phyloP scores from a whole-genome alignment of 2,329 filamentous ascomycete species.

The Trichoderma aggressivum region DNA sequence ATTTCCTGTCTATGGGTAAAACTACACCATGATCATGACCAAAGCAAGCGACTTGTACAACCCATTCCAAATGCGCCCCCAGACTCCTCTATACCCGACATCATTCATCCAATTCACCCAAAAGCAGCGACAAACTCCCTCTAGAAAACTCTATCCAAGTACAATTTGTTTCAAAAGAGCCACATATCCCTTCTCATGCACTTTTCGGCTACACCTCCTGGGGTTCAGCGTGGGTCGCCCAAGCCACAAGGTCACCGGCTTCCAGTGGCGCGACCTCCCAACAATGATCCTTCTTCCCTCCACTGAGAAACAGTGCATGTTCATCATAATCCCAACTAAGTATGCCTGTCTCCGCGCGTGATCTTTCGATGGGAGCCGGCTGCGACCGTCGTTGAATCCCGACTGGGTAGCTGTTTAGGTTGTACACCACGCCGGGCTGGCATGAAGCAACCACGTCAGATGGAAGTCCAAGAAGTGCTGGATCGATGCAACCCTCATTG shows the following conservation, averaged over 20 bases:
- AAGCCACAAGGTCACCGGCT: no score
- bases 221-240: no score
- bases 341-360: conserved; percentile 7
- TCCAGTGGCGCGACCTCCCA: conserved; percentile 38
- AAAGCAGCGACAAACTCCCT: neutral
- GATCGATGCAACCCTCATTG: conserved; percentile 18
- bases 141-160: neutral
- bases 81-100: neutral
- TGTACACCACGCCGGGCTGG: no score
- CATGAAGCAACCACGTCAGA: no score
- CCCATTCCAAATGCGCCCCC: neutral
- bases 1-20: neutral
- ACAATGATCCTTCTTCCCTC: conserved; percentile 32
- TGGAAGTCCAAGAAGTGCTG: no score
- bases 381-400: neutral
- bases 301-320: conserved; percentile 31
- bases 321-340: conserved; percentile 19
- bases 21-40: neutral
- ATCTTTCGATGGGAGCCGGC: neutral
- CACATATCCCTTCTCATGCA: neutral
- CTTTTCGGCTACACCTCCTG: conserved; percentile 24
- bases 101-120: neutral
- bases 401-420: neutral
- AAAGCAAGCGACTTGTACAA: neutral
- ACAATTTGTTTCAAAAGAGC: neutral